These are phyloP conservation scores for Dendrothele bispora DNA, from an alignment of 768 basidiomycete species.

Conservation along the genomic window DNA sequence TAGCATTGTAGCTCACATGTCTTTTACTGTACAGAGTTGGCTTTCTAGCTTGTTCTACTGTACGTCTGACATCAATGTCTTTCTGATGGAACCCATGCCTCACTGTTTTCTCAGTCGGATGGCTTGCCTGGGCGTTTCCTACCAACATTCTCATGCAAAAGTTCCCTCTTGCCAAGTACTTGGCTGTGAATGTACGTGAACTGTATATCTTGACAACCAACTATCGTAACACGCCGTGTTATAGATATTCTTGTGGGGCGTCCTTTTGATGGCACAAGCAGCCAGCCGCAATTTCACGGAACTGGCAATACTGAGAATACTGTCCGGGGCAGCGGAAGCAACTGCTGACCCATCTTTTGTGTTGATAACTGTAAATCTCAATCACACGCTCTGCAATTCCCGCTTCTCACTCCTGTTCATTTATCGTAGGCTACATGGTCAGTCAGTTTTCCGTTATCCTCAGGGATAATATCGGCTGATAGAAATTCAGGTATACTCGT, in stretches of 20 bases:
- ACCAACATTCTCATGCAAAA: conserved; percentile 41
- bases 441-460: background rate
- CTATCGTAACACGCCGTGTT: background rate
- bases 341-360: conserved; percentile 28
- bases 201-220: background rate
- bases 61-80: no score
- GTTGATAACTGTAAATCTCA: conserved; percentile 29
- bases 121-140: conserved; percentile 40
- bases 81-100: no score
- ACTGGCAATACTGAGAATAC: conserved; percentile 34
- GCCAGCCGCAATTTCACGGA: conserved; percentile 35
- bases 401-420: no score
- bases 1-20: background rate
- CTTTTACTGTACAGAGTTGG: conserved; percentile 20
- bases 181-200: conserved; percentile 37
- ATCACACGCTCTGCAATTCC: no score
- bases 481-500: conserved; percentile 36
- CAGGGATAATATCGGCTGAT: background rate
- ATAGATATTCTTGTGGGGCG: conserved; percentile 27
- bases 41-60: conserved; percentile 35
- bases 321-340: conserved; percentile 35
- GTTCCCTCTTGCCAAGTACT: conserved; percentile 36
- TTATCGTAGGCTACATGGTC: background rate
- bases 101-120: conserved; percentile 22
- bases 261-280: conserved; percentile 40